A percentile compares a stretch with the other conserved stretches of the same genome.
Evolutionary conservation across 805 yeast species (phyloP).

Genomic region (Myxozyma vanderwaltii): DNA sequence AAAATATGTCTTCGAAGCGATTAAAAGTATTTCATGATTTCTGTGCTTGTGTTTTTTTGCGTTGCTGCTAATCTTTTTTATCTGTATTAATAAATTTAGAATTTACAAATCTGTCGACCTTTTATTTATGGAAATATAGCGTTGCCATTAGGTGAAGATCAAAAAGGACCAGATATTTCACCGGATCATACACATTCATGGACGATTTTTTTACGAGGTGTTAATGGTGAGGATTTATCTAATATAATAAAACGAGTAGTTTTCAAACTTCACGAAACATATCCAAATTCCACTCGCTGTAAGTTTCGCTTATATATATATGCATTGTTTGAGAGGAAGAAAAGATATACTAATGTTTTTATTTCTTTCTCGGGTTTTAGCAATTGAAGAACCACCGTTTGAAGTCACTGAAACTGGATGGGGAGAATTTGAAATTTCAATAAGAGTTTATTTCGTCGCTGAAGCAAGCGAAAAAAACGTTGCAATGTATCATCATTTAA

Average conservation of each 20-base stretch:
- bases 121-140: conserved; percentile 82
- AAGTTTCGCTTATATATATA: neutral
- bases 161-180: conserved; percentile 65
- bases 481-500: conserved; percentile 82
- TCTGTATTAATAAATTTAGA: conserved; percentile 20
- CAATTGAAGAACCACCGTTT: conserved; percentile 87
- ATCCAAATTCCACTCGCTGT: conserved; percentile 76
- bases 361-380: too few relatives aligned
- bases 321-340: neutral
- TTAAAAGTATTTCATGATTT: conserved; percentile 18
- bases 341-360: too few relatives aligned
- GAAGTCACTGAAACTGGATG: conserved; percentile 97
- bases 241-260: conserved; percentile 86
- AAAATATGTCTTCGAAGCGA: conserved; percentile 39
- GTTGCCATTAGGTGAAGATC: conserved; percentile 57
- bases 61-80: too few relatives aligned
- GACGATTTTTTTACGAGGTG: conserved; percentile 89
- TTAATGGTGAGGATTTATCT: conserved; percentile 75
- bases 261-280: conserved; percentile 93
- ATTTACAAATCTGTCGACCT: conserved; percentile 62
- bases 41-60: neutral
- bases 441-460: conserved; percentile 81
- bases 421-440: conserved; percentile 97
- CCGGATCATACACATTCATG: conserved; percentile 92
- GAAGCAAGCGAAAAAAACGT: conserved; percentile 87